Percentiles rank a stretch among this genome's conserved stretches.
phyloP scores from a whole-genome alignment of 345 rosid species.

The Hypericum perforatum region DNA sequence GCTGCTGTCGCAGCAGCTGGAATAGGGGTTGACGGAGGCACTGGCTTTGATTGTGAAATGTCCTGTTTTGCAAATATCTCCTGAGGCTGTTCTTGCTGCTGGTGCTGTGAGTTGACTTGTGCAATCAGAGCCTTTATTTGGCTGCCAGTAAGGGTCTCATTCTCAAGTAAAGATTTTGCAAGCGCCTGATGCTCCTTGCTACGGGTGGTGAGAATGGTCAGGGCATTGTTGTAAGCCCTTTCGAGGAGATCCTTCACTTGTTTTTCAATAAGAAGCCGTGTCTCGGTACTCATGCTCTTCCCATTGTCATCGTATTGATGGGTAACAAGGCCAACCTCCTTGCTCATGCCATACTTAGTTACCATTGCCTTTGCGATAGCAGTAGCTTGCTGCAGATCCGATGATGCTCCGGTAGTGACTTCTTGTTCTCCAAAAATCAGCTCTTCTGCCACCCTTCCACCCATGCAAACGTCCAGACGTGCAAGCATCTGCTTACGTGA shows the following conservation, averaged over 20 bases:
- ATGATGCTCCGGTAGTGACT: slow-evolving; percentile 78
- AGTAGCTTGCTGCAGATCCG: slow-evolving; percentile 84
- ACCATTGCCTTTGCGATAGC: slow-evolving; percentile 79
- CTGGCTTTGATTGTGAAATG: slow-evolving; percentile 45
- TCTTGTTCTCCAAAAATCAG: slow-evolving; percentile 86
- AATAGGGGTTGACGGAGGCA: slow-evolving; percentile 66
- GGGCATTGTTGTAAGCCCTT: slow-evolving; percentile 81
- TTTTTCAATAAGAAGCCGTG: slow-evolving; percentile 80
- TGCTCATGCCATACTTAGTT: slow-evolving; percentile 86
- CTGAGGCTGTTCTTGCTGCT: slow-evolving; percentile 38
- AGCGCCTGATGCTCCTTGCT: slow-evolving; percentile 77
- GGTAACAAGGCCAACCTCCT: slow-evolving; percentile 69
- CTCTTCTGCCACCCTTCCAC: slow-evolving; percentile 94
- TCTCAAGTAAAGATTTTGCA: slow-evolving; percentile 71
- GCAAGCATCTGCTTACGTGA: slow-evolving; percentile 96
- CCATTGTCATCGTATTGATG: slow-evolving; percentile 79
- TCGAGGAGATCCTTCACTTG: slow-evolving; percentile 67
- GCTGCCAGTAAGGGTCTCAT: slow-evolving; percentile 67
- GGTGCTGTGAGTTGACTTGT: slow-evolving; percentile 52
- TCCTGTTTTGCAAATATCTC: slow-evolving; percentile 35
- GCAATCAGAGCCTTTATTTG: slow-evolving; percentile 68
- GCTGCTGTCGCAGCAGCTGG: slow-evolving; percentile 26
- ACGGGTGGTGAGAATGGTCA: slow-evolving; percentile 59
- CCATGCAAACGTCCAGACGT: slow-evolving; percentile 85
- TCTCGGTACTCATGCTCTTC: slow-evolving; percentile 96